Evolutionary conservation across 805 yeast species (phyloP).

Genomic region (Groenewaldozyma salmanticensis): DNA sequence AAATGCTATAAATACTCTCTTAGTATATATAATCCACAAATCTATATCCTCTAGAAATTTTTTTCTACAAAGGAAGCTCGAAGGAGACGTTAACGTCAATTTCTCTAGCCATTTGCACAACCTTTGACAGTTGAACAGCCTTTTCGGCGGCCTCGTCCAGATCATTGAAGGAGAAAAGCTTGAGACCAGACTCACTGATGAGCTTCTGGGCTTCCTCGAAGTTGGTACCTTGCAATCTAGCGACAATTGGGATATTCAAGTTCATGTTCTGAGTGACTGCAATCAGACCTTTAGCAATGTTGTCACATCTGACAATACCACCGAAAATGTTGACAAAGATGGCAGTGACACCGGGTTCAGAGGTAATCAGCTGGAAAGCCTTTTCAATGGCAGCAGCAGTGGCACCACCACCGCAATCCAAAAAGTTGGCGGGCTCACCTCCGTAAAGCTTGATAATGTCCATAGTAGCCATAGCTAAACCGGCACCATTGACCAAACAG

Average conservation of each 20-base stretch:
- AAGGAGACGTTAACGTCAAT: slow-evolving; percentile 41
- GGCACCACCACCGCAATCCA: slow-evolving; percentile 99
- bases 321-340: slow-evolving; percentile 98
- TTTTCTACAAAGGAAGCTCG: slow-evolving; percentile 37
- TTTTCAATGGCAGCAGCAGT: slow-evolving; percentile 96
- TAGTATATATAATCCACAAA: too few species aligned
- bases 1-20: background rate
- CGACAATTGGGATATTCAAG: slow-evolving; percentile 89
- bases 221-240: slow-evolving; percentile 98
- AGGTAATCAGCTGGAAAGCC: slow-evolving; percentile 87
- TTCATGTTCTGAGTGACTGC: slow-evolving; percentile 89
- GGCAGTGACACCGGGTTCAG: slow-evolving; percentile 83
- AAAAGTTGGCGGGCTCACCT: slow-evolving; percentile 98
- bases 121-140: slow-evolving; percentile 66
- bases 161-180: slow-evolving; percentile 84
- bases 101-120: slow-evolving; percentile 38
- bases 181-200: slow-evolving; percentile 80
- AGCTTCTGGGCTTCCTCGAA: slow-evolving; percentile 79
- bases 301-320: slow-evolving; percentile 99
- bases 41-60: background rate
- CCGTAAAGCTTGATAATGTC: slow-evolving; percentile 97
- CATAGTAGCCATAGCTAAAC: slow-evolving; percentile 99
- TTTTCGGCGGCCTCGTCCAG: slow-evolving; percentile 96
- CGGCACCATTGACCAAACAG: slow-evolving; percentile 98
- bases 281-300: slow-evolving; percentile 91